phyloP scores from a whole-genome alignment of 2,329 filamentous ascomycete species.

The Cytospora chrysosperma region DNA sequence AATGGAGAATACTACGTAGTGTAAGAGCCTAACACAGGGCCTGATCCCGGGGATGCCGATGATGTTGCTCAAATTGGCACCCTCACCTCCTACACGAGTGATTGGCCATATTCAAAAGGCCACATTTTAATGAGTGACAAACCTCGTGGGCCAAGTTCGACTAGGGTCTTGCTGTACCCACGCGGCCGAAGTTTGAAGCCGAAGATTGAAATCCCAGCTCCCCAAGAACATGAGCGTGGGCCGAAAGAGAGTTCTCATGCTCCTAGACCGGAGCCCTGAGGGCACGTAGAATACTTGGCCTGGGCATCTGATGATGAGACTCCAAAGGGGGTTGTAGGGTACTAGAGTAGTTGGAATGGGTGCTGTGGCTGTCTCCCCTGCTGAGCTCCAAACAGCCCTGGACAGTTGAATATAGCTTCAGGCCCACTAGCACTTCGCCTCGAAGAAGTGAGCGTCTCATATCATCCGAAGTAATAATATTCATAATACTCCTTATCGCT shows the following conservation, averaged over 20 bases:
- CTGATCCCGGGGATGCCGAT: slow-evolving; percentile 5
- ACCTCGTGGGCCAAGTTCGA: slow-evolving; percentile 7
- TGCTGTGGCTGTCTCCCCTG: neutral
- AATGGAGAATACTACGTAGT: neutral
- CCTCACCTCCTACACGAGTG: neutral
- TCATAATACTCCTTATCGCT: neutral
- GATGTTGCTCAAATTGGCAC: slow-evolving; percentile 6
- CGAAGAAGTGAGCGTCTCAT: neutral
- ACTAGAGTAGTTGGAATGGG: slow-evolving; percentile 5
- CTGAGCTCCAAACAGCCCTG: neutral
- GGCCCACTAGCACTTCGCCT: neutral
- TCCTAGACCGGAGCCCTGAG: slow-evolving; percentile 16
- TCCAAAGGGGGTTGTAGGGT: neutral
- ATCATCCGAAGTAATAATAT: neutral
- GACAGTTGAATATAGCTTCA: slow-evolving; percentile 8
- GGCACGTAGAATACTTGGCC: neutral
- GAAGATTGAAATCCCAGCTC: neutral
- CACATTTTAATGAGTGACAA: slow-evolving; percentile 2
- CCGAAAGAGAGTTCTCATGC: neutral
- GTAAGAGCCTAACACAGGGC: neutral
- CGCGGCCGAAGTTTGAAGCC: neutral
- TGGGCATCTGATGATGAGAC: slow-evolving; percentile 1
- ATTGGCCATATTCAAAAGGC: neutral
- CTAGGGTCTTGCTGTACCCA: slow-evolving; percentile 5
- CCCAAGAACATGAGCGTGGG: slow-evolving; percentile 6